Conservation (phyloP, 2,329 filamentous ascomycete genomes). For the Parastagonospora avenae region DNA sequence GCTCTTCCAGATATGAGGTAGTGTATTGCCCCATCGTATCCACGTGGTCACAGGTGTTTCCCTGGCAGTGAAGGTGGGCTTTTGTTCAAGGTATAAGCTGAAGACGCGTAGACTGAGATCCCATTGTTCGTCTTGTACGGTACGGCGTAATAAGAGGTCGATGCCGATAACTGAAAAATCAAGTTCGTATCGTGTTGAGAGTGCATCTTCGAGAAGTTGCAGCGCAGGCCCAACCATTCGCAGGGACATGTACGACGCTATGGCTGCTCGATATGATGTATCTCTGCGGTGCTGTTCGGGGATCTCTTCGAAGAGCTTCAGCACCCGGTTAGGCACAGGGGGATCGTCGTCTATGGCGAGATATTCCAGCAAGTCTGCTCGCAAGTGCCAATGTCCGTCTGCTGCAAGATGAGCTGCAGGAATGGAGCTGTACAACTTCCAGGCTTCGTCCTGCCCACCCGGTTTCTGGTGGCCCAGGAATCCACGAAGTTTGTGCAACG, state of each 20-base stretch:
- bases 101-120: slow-evolving; percentile 39
- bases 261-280: slow-evolving; percentile 52
- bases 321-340: slow-evolving; percentile 50
- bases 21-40: slow-evolving; percentile 11
- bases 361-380: slow-evolving; percentile 36
- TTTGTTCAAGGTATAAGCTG: slow-evolving; percentile 18
- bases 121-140: slow-evolving; percentile 43
- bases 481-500: slow-evolving; percentile 23
- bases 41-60: not conserved
- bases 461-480: slow-evolving; percentile 17
- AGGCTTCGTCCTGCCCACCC: slow-evolving; percentile 39
- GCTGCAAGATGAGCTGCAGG: slow-evolving; percentile 5
- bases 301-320: slow-evolving; percentile 54
- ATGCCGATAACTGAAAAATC: slow-evolving; percentile 29
- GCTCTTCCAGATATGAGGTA: slow-evolving; percentile 32
- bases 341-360: slow-evolving; percentile 23
- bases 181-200: not conserved
- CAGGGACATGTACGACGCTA: slow-evolving; percentile 52
- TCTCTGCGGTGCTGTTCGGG: slow-evolving; percentile 42
- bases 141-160: slow-evolving; percentile 34
- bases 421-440: slow-evolving; percentile 45
- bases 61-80: not conserved
- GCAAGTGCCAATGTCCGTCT: slow-evolving; percentile 10
- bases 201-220: slow-evolving; percentile 50
- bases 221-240: slow-evolving; percentile 46